phyloP scores from a whole-genome alignment of 2,329 filamentous ascomycete species.

The Pseudogymnoascus sp. region DNA sequence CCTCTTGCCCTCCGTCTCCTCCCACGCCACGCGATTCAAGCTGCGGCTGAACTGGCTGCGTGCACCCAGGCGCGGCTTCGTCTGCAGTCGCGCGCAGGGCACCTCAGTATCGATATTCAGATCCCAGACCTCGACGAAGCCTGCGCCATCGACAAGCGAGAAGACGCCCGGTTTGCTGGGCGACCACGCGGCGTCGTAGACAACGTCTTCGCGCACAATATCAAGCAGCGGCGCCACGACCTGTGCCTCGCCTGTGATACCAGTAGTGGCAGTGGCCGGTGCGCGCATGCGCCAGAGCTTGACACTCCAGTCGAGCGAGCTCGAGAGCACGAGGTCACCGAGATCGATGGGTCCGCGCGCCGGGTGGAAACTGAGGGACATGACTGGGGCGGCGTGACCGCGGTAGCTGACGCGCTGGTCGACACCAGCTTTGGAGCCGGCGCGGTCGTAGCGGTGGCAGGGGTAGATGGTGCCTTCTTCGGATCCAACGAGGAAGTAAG shows the following conservation, averaged over 20 bases:
- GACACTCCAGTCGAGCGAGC: constrained; percentile 91
- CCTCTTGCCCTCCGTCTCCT: constrained; percentile 76
- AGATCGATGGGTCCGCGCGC: constrained; percentile 87
- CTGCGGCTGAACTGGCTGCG: constrained; percentile 70
- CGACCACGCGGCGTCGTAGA: constrained; percentile 95
- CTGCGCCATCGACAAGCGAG: constrained; percentile 86
- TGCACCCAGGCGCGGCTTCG: constrained; percentile 48
- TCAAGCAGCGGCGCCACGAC: constrained; percentile 71
- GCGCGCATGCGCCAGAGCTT: constrained; percentile 93
- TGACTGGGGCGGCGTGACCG: constrained; percentile 87
- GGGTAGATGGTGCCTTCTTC: constrained; percentile 96
- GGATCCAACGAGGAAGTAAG: constrained; percentile 93
- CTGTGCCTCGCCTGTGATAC: constrained; percentile 39
- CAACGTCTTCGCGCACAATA: constrained; percentile 87
- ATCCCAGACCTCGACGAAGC: constrained; percentile 91
- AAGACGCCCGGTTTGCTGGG: constrained; percentile 92
- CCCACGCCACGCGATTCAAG: constrained; percentile 92
- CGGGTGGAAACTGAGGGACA: constrained; percentile 93
- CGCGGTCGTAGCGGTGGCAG: constrained; percentile 93
- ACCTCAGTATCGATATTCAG: constrained; percentile 88
- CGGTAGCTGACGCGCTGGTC: constrained; percentile 82
- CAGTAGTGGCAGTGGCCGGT: constrained; percentile 58
- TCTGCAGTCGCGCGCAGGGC: constrained; percentile 72
- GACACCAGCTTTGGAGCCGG: constrained; percentile 91
- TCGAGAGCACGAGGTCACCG: constrained; percentile 86